Evolutionary conservation across 306 rosid species (phyloP).

Genomic region (Lupinus albus): DNA sequence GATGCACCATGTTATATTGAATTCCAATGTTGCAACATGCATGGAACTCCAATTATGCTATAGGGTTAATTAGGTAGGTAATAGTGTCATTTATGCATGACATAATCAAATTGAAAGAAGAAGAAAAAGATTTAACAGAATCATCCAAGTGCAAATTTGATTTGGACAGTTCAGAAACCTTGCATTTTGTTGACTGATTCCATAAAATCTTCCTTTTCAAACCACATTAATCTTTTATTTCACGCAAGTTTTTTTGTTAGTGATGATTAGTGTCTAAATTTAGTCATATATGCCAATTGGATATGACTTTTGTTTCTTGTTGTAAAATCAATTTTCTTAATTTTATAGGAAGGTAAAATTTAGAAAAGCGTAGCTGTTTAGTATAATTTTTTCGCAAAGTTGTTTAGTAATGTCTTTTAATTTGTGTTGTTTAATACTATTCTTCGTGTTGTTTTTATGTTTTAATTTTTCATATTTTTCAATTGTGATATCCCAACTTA

Average conservation of each 20-base stretch:
- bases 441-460: too few relatives aligned
- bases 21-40: too few relatives aligned
- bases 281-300: not conserved
- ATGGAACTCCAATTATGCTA: not conserved
- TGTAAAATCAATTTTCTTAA: too few relatives aligned
- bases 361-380: not conserved
- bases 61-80: not conserved
- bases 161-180: not conserved
- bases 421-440: not conserved
- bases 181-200: not conserved
- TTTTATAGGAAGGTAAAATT: not conserved
- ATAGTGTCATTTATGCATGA: not conserved
- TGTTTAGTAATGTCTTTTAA: too few relatives aligned
- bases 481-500: too few relatives aligned
- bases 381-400: too few relatives aligned
- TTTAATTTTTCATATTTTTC: too few relatives aligned
- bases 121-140: not conserved
- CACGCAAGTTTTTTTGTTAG: not conserved
- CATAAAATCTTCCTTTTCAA: not conserved
- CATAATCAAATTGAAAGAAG: too few relatives aligned
- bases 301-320: not conserved
- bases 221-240: not conserved
- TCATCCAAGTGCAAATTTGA: not conserved
- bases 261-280: not conserved
- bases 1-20: too few relatives aligned